These are phyloP conservation scores for Phytophthora citrophthora DNA, from an alignment of 352 stramenopile genomes.

Conservation along the genomic window DNA sequence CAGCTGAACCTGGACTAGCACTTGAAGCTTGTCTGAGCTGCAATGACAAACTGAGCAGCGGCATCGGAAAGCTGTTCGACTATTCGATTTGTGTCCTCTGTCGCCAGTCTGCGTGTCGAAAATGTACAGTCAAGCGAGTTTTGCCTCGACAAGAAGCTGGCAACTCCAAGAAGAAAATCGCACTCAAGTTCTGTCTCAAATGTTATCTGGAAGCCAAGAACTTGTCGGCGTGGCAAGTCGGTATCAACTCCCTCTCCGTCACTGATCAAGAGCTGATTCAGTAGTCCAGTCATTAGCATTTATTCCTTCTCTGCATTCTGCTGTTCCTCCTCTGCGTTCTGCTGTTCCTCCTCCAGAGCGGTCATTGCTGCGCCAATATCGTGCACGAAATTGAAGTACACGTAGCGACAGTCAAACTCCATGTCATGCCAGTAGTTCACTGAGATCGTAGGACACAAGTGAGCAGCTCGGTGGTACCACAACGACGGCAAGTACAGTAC, in stretches of 20 bases:
- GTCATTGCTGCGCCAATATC: slow-evolving; percentile 41
- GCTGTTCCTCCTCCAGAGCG: slow-evolving; percentile 16
- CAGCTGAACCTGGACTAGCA: no score
- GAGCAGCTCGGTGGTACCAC: slow-evolving; percentile 86
- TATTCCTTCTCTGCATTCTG: no score
- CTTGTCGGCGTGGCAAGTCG: neutral
- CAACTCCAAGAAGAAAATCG: no score
- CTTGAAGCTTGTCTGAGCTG: neutral
- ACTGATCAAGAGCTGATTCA: no score
- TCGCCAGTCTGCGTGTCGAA: neutral
- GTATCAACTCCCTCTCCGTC: no score
- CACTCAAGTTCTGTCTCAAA: neutral
- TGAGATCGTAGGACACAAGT: slow-evolving; percentile 77
- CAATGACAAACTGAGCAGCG: neutral
- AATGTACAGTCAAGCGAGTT: neutral
- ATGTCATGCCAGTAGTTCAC: slow-evolving; percentile 93
- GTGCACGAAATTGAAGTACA: slow-evolving; percentile 88
- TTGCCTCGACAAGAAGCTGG: neutral
- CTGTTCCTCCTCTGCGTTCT: slow-evolving; percentile 9
- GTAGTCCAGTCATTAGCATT: no score
- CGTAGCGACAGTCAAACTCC: slow-evolving; percentile 87
- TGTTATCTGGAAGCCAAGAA: neutral
- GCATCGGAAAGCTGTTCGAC: no score
- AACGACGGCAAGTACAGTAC: slow-evolving; percentile 81
- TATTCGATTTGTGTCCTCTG: neutral